A percentile compares a stretch with the other conserved stretches of the same genome.
phyloP scores from a whole-genome alignment of 495 filamentous ascomycete genomes.

The Platismatia glauca region DNA sequence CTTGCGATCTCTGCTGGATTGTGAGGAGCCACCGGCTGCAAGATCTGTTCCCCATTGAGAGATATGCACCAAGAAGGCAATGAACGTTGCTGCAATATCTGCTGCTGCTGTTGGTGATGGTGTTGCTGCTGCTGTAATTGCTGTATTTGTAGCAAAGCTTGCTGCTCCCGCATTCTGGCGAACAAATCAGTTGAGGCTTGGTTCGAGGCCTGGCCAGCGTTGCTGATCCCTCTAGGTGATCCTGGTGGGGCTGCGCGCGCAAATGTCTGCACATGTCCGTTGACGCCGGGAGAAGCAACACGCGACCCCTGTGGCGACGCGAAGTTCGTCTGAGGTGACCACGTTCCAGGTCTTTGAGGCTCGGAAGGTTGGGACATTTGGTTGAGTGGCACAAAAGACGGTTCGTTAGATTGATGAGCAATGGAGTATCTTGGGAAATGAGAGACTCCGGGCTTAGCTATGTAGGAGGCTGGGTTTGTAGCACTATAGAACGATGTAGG shows the following conservation, averaged over 20 bases:
- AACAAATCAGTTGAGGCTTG: slow-evolving; percentile 8
- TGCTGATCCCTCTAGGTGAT: slow-evolving; percentile 2
- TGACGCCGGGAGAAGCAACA: slow-evolving; percentile 46
- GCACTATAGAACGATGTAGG: slow-evolving; percentile 35
- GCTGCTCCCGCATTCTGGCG: slow-evolving; percentile 42
- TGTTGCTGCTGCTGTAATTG: slow-evolving; percentile 47
- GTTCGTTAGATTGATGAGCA: slow-evolving; percentile 36
- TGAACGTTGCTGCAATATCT: slow-evolving; percentile 35
- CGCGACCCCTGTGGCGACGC: slow-evolving; percentile 42
- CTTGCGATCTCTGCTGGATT: slow-evolving; percentile 47
- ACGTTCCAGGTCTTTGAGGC: slow-evolving; percentile 28
- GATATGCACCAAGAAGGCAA: slow-evolving; percentile 39
- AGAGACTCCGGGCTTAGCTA: slow-evolving; percentile 12
- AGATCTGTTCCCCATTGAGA: background rate
- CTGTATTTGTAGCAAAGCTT: slow-evolving; percentile 51
- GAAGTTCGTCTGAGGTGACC: slow-evolving; percentile 47
- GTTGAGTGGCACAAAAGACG: slow-evolving; percentile 32
- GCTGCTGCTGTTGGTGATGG: slow-evolving; percentile 43
- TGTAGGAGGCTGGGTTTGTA: slow-evolving; percentile 21
- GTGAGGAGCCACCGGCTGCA: background rate
- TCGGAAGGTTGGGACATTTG: slow-evolving; percentile 29
- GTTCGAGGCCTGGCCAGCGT: slow-evolving; percentile 3
- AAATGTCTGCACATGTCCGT: slow-evolving; percentile 34
- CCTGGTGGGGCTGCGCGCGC: slow-evolving; percentile 12
- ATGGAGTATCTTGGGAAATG: slow-evolving; percentile 42